Conservation (phyloP, 2,329 filamentous ascomycete genomes). For the Alternaria dauci region DNA sequence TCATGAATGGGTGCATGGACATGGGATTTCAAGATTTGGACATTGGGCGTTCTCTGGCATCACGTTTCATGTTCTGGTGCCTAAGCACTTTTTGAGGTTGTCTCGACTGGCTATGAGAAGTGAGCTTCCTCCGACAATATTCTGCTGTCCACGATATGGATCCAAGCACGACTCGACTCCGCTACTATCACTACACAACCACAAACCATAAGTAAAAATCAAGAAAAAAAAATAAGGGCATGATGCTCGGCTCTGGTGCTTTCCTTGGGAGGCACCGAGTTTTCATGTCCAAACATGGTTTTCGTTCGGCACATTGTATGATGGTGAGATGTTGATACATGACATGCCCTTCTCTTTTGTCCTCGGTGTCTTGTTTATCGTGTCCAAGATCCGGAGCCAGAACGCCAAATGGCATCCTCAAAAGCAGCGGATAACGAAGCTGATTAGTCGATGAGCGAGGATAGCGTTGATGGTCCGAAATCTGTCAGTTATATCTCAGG, state of each 20-base stretch:
- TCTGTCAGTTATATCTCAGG: not conserved
- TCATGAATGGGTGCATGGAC: constrained; percentile 22
- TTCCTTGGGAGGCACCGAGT: constrained; percentile 28
- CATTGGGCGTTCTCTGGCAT: constrained; percentile 16
- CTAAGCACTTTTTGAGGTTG: constrained; percentile 15
- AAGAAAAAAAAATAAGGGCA: constrained; percentile 48
- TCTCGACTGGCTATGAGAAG: constrained; percentile 28
- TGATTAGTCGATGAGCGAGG: not conserved
- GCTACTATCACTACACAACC: constrained; percentile 34
- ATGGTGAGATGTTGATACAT: not conserved
- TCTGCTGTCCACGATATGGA: constrained; percentile 33
- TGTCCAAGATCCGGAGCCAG: not conserved
- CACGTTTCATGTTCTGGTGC: constrained; percentile 24
- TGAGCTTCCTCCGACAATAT: constrained; percentile 24
- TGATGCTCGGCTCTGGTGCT: constrained; percentile 37
- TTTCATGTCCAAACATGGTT: constrained; percentile 36
- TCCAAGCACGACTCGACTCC: constrained; percentile 34
- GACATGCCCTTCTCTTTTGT: not conserved
- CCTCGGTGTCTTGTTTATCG: not conserved
- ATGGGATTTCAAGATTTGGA: constrained; percentile 20
- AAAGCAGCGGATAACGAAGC: not conserved
- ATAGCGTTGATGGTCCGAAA: not conserved
- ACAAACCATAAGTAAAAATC: constrained; percentile 31
- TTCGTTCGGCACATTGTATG: constrained; percentile 4
- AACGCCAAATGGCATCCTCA: not conserved